These are phyloP conservation scores for Acer negundo DNA, from an alignment of 345 rosid species.

Conservation along the genomic window DNA sequence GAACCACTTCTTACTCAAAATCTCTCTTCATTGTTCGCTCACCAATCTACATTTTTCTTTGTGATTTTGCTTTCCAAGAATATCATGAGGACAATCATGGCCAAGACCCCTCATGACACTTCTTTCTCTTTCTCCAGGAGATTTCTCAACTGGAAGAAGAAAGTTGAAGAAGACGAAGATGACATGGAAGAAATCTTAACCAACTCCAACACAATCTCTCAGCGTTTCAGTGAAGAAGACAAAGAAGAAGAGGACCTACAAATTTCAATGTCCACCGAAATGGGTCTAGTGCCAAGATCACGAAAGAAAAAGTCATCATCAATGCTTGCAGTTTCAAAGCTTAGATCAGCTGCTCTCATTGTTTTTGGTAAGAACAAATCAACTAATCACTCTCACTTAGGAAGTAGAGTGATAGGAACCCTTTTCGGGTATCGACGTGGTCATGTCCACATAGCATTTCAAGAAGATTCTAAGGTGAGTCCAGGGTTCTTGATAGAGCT, in stretches of 20 bases:
- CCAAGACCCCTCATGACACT: conserved; percentile 70
- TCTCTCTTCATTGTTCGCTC: background rate
- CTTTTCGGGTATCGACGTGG: conserved; percentile 90
- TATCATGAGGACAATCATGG: conserved; percentile 64
- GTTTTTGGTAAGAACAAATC: conserved; percentile 39
- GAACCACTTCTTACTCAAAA: conserved; percentile 4
- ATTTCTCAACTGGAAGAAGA: conserved; percentile 82
- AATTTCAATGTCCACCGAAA: conserved; percentile 28
- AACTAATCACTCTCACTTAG: conserved; percentile 36
- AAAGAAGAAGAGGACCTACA: conserved; percentile 24
- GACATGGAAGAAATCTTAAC: conserved; percentile 50
- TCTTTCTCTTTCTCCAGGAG: conserved; percentile 91
- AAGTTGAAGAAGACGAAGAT: conserved; percentile 57
- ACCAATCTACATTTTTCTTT: background rate
- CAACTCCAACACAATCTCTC: conserved; percentile 29
- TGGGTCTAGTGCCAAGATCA: conserved; percentile 15
- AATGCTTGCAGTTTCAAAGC: conserved; percentile 45
- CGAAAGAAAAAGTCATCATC: conserved; percentile 38
- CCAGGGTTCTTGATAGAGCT: conserved; percentile 80
- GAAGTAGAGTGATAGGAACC: conserved; percentile 69
- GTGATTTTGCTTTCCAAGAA: conserved; percentile 17
- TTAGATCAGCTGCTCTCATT: conserved; percentile 66
- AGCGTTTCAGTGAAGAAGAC: conserved; percentile 33
- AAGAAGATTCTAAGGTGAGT: conserved; percentile 56
- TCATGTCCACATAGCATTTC: conserved; percentile 83